Conservation (phyloP, 768 basidiomycete species). For the Leucocoprinus sp. region DNA sequence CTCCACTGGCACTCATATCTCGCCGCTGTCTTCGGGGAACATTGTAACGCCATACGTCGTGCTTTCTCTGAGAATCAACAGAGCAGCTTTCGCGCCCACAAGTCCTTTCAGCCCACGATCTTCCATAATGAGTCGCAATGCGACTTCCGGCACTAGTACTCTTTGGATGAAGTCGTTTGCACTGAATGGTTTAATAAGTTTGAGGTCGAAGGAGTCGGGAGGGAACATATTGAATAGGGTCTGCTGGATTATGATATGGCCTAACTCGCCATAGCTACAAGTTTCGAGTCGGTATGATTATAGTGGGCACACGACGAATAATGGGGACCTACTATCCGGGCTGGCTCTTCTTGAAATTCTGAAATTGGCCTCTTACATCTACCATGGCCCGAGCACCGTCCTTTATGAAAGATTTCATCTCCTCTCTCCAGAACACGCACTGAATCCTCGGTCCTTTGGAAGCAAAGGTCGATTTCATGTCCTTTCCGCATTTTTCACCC, state of each 20-base stretch:
- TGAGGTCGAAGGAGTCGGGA: slow-evolving; percentile 42
- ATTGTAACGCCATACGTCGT: slow-evolving; percentile 77
- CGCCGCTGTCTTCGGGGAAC: slow-evolving; percentile 62
- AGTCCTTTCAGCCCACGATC: slow-evolving; percentile 47
- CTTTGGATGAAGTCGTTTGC: slow-evolving; percentile 72
- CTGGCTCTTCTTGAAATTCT: slow-evolving; percentile 72
- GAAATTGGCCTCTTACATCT: slow-evolving; percentile 68
- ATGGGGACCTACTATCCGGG: slow-evolving; percentile 75
- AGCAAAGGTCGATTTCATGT: slow-evolving; percentile 17
- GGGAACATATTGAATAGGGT: slow-evolving; percentile 73
- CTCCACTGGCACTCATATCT: slow-evolving; percentile 21
- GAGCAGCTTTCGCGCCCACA: slow-evolving; percentile 33
- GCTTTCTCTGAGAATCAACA: slow-evolving; percentile 63
- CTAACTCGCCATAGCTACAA: slow-evolving; percentile 77
- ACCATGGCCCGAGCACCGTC: slow-evolving; percentile 60
- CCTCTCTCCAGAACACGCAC: slow-evolving; percentile 62
- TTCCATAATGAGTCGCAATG: slow-evolving; percentile 70
- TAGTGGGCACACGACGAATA: background rate
- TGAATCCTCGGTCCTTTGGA: slow-evolving; percentile 26
- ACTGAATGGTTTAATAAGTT: slow-evolving; percentile 55
- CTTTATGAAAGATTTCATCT: slow-evolving; percentile 51
- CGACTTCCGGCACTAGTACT: slow-evolving; percentile 87
- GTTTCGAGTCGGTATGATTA: background rate
- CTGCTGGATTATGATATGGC: slow-evolving; percentile 73
- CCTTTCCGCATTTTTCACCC: slow-evolving; percentile 10